phyloP scores from a whole-genome alignment of 108 stramenopile genomes.

The Asterionellopsis glacialis region DNA sequence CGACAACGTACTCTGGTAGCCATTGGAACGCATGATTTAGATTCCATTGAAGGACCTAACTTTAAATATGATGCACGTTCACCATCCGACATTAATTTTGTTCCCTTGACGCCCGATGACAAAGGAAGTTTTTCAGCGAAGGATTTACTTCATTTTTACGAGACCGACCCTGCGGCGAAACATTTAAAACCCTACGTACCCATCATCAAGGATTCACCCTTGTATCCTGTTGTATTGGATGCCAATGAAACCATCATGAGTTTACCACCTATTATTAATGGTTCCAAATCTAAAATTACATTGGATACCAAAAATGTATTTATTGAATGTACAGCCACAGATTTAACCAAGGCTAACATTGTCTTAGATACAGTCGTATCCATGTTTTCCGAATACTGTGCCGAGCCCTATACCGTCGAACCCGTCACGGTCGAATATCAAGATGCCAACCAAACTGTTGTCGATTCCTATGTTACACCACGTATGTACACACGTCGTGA shows the following conservation, averaged over 20 bases:
- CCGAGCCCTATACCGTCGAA: conserved; percentile 85
- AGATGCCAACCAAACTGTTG: conserved; percentile 39
- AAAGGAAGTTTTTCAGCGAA: conserved; percentile 48
- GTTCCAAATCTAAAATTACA: conserved; percentile 85
- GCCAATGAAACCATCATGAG: conserved; percentile 80
- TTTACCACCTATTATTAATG: conserved; percentile 99
- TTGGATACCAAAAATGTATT: conserved; percentile 95
- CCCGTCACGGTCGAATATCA: conserved; percentile 92
- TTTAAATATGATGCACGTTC: conserved; percentile 89
- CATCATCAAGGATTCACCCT: conserved; percentile 90
- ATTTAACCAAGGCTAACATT: conserved; percentile 98
- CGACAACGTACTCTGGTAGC: conserved; percentile 96
- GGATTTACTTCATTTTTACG: conserved; percentile 77
- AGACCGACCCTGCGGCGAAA: conserved; percentile 86
- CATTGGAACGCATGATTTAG: conserved; percentile 98
- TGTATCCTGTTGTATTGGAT: conserved; percentile 95
- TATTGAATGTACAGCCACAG: conserved; percentile 99
- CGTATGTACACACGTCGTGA: conserved; percentile 63
- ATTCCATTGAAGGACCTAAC: conserved; percentile 84
- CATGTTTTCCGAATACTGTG: conserved; percentile 96
- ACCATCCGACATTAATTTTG: conserved; percentile 87
- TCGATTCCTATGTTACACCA: conserved; percentile 74
- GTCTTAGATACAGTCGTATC: conserved; percentile 97
- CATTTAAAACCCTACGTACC: conserved; percentile 97
- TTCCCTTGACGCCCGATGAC: conserved; percentile 88